Conservation (phyloP, 2,329 filamentous ascomycete species). For the Eutypa lata region DNA sequence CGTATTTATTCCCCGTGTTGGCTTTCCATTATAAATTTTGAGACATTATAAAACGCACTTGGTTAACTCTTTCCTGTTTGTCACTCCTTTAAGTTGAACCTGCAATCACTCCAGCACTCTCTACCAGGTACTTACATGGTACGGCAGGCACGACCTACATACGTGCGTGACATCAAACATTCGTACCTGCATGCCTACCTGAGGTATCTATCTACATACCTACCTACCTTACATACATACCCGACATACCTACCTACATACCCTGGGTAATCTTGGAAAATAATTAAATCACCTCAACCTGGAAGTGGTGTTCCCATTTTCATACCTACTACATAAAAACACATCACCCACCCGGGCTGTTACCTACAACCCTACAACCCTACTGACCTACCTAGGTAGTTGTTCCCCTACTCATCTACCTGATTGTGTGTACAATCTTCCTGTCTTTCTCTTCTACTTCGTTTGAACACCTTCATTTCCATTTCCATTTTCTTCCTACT, state of each 20-base stretch:
- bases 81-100: neutral
- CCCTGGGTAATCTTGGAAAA: neutral
- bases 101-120: neutral
- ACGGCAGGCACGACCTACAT: neutral
- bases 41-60: conserved; percentile 2
- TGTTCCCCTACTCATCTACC: too few relatives aligned
- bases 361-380: too few relatives aligned
- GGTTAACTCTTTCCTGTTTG: neutral
- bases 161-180: neutral
- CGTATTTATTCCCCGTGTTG: neutral
- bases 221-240: too few relatives aligned
- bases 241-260: too few relatives aligned
- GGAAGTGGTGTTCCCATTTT: too few relatives aligned
- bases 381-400: too few relatives aligned
- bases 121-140: too few relatives aligned
- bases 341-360: too few relatives aligned
- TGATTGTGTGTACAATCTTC: too few relatives aligned
- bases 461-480: neutral
- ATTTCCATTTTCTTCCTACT: neutral
- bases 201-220: neutral
- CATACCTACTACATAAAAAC: too few relatives aligned
- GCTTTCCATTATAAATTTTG: neutral
- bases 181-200: neutral
- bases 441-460: neutral
- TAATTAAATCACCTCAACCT: too few relatives aligned